Evolutionary conservation across 2,329 filamentous ascomycete species (phyloP).

Genomic region (Colletotrichum australisinense): DNA sequence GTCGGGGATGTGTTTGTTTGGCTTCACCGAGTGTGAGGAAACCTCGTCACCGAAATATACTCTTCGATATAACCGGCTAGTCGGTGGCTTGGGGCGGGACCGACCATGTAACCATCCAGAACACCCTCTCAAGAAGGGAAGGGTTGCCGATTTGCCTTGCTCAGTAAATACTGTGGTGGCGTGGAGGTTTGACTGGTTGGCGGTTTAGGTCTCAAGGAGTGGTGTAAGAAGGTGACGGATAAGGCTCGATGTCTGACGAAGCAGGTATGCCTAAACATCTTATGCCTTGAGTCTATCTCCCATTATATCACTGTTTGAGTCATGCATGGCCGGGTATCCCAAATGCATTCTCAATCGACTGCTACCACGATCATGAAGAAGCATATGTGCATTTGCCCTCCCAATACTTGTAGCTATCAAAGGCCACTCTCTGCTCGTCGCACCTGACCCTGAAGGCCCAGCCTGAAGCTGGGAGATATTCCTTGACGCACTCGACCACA

Average conservation of each 20-base stretch:
- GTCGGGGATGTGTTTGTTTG: background rate
- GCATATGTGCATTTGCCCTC: background rate
- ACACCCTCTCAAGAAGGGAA: background rate
- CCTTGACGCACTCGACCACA: no score
- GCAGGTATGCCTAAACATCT: background rate
- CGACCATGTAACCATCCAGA: background rate
- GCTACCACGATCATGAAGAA: background rate
- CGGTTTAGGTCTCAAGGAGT: background rate
- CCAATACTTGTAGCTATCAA: no score
- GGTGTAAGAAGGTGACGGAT: background rate
- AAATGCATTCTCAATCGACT: background rate
- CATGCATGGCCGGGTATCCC: background rate
- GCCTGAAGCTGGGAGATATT: no score
- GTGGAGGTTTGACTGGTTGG: background rate
- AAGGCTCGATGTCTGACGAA: background rate
- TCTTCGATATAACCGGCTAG: background rate
- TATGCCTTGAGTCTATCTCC: background rate
- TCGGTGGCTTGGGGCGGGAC: background rate
- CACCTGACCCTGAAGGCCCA: no score
- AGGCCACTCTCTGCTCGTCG: no score
- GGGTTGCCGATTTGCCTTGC: background rate
- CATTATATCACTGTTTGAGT: background rate
- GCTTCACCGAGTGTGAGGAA: background rate
- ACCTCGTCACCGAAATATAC: background rate
- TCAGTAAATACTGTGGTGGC: background rate